These are phyloP conservation scores for Phytophthora crassamura DNA, from an alignment of 352 stramenopile genomes.

Conservation along the genomic window DNA sequence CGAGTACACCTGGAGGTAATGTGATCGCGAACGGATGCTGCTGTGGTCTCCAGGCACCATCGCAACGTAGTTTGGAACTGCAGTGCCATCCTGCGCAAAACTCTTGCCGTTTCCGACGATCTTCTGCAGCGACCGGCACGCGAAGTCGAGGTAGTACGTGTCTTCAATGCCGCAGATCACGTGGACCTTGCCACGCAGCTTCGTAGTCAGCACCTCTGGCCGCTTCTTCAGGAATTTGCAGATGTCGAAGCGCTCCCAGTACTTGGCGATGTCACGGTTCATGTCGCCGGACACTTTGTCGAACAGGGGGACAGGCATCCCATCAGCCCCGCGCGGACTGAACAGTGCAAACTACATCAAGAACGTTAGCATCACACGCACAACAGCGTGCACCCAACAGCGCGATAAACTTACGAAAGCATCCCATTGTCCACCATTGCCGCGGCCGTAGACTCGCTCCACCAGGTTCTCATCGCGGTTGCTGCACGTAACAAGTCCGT, in stretches of 20 bases:
- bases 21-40: constrained; percentile 66
- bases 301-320: constrained; percentile 68
- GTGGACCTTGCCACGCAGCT: constrained; percentile 67
- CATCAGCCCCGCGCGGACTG: constrained; percentile 53
- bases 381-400: neutral
- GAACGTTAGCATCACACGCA: constrained; percentile 8
- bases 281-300: constrained; percentile 82
- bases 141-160: constrained; percentile 80
- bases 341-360: constrained; percentile 65
- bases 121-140: constrained; percentile 64
- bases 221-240: constrained; percentile 55
- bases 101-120: constrained; percentile 45
- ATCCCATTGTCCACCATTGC: constrained; percentile 83
- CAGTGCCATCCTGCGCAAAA: constrained; percentile 20
- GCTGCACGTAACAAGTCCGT: constrained; percentile 58
- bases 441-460: constrained; percentile 65
- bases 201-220: constrained; percentile 45
- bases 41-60: constrained; percentile 79
- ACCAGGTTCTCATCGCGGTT: constrained; percentile 80
- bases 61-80: constrained; percentile 68
- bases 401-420: constrained; percentile 63
- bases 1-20: constrained; percentile 68
- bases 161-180: constrained; percentile 78
- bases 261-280: constrained; percentile 54
- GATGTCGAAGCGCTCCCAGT: constrained; percentile 76